Percentiles rank a stretch among this genome's conserved stretches.
Evolutionary conservation across 345 rosid genomes (phyloP).

Genomic region (Eucalyptus melliodora): DNA sequence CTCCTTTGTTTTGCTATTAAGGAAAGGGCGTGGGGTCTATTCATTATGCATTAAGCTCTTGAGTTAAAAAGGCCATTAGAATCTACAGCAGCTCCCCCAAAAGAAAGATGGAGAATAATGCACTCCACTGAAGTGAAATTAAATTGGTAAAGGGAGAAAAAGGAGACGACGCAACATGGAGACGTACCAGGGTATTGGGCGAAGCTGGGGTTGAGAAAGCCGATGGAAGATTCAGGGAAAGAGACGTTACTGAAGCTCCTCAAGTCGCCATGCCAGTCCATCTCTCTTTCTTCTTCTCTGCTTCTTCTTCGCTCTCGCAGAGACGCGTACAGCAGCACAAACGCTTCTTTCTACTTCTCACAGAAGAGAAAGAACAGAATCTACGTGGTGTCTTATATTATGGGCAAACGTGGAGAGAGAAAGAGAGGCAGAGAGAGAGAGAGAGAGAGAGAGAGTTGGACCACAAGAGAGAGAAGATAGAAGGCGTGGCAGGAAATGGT

Average conservation of each 20-base stretch:
- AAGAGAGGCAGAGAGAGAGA: neutral
- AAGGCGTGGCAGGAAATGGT: neutral
- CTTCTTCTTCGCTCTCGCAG: neutral
- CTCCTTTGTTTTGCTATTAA: neutral
- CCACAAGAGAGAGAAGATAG: neutral
- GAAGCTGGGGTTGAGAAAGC: constrained; percentile 45
- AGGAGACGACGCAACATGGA: neutral
- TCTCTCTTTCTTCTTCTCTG: neutral
- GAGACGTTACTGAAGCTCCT: constrained; percentile 15
- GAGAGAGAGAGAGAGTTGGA: neutral
- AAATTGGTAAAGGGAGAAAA: neutral
- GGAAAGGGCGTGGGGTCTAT: neutral
- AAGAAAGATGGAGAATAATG: neutral
- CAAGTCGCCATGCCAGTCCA: constrained; percentile 45
- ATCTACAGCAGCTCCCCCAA: neutral
- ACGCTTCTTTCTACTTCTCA: neutral
- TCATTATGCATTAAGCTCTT: neutral
- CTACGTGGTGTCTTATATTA: neutral
- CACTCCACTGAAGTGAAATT: neutral
- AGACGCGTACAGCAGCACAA: neutral
- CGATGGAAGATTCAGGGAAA: constrained; percentile 34
- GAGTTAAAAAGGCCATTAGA: neutral
- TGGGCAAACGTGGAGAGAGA: neutral
- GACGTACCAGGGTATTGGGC: constrained; percentile 55
- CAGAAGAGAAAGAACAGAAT: neutral